Conservation (phyloP, 345 rosid species). For the thale cress (Arabidopsis thaliana) region DNA sequence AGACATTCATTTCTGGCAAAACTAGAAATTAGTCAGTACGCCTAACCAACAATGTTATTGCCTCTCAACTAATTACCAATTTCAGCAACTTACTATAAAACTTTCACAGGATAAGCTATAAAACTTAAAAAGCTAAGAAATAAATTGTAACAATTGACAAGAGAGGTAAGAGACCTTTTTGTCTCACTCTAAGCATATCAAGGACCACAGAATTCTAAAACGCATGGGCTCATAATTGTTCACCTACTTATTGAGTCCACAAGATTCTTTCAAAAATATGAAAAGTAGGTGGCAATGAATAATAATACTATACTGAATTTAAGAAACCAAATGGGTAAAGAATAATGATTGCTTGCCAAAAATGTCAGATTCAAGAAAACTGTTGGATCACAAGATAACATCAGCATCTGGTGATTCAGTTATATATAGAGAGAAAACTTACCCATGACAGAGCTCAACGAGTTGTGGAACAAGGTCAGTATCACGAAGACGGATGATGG, state of each 20-base stretch:
- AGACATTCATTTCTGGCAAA: no score
- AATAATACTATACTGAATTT: neutral
- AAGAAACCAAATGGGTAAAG: neutral
- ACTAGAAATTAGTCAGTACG: no score
- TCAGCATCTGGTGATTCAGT: neutral
- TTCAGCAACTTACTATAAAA: slow-evolving; percentile 6
- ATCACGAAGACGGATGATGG: slow-evolving; percentile 80
- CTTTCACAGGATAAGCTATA: neutral
- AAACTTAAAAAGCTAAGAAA: neutral
- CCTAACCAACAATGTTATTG: neutral
- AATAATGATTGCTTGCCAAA: slow-evolving; percentile 14
- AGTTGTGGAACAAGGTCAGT: slow-evolving; percentile 90
- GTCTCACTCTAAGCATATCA: slow-evolving; percentile 18
- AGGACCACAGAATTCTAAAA: slow-evolving; percentile 35
- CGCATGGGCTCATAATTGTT: slow-evolving; percentile 23
- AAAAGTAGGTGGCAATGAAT: slow-evolving; percentile 30
- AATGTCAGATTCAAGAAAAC: slow-evolving; percentile 11
- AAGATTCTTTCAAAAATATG: slow-evolving; percentile 19
- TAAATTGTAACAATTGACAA: neutral
- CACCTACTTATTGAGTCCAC: slow-evolving; percentile 33
- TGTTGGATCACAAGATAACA: slow-evolving; percentile 6
- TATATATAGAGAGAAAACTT: slow-evolving; percentile 36
- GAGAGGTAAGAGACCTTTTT: slow-evolving; percentile 21
- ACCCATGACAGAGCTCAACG: slow-evolving; percentile 93
- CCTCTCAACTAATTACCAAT: neutral